Evolutionary conservation across 441 rosid genomes (phyloP), one percentile per base, ranked within the genome.

Genomic region (Populus trichocarpa): DNA sequence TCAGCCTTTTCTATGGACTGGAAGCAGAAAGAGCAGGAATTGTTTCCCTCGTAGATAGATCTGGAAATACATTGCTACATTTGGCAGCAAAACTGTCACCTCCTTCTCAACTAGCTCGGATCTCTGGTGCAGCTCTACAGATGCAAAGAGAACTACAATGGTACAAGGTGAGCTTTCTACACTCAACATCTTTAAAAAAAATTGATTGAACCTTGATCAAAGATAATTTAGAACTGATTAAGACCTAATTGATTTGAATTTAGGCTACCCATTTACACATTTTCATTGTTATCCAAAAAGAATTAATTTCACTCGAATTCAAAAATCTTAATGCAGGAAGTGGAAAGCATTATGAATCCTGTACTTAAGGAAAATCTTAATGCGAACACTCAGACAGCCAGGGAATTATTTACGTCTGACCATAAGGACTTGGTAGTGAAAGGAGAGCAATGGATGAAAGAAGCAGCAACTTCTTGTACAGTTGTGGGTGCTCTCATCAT

Each of bases 401-500:
- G 26, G 8, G 13, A 28, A 20, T 8, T 76, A n/a, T 76, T 76
- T 25, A 68, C 42, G 1, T 32, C 7, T n/a, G 11, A 18, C n/a
- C 78, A 76, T 18, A 5, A 16, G 67, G 36, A 69, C 14, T 16
- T 76, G 72, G 3, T 50, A 16, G 1, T 26, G 9, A 28, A 69
- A n/a, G 73, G 73, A 22, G 73, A 76, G 67, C 13, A 76, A 32
- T 76, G 78, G 78, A 76, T 76, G 78, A 68, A 69, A 32, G 23
- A 8, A 68, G 42, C 78, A 0, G 68, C 73, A 11, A 33, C 26
- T 30, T 67, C 76, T 8, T 80, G 67, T 8, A 77, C 70, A 38
- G 53, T 88, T 23, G 90, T 83, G 11, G 85, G 85, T 7, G 70
- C 86, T 3, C 82, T 88, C 23, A 81, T 88, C 6, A 81, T 80